These are phyloP conservation scores for Aspergillus panamensis DNA, from an alignment of 495 filamentous ascomycete genomes.

Conservation along the genomic window DNA sequence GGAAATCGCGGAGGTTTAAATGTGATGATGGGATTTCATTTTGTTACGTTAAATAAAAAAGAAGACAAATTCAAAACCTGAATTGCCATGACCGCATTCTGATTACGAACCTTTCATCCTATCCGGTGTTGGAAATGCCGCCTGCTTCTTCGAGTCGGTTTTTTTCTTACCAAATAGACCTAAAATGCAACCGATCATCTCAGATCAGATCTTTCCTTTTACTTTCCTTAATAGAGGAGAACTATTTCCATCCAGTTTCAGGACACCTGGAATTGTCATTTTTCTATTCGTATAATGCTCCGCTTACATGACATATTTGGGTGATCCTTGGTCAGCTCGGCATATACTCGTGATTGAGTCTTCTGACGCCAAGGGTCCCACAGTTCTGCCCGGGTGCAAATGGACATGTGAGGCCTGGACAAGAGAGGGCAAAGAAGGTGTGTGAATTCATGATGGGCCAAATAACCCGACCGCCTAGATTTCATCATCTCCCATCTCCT, in stretches of 20 bases:
- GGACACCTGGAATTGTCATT: not conserved
- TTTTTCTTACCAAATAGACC: conserved; percentile 20
- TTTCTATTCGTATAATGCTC: conserved; percentile 2
- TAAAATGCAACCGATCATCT: conserved; percentile 23
- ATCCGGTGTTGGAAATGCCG: conserved; percentile 17
- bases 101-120: conserved; percentile 16
- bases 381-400: not conserved
- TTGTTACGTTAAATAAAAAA: conserved; percentile 48
- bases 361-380: conserved; percentile 14
- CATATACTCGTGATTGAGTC: conserved; percentile 16
- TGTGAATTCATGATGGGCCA: not conserved
- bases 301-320: not conserved
- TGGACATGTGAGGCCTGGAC: conserved; percentile 12
- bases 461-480: not conserved
- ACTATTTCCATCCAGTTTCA: not conserved
- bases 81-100: conserved; percentile 25
- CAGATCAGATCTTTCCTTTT: conserved; percentile 12
- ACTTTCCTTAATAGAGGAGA: not conserved
- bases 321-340: not conserved
- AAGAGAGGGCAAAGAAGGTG: not conserved
- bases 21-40: conserved; percentile 45
- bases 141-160: conserved; percentile 14
- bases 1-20: conserved; percentile 95
- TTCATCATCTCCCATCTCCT: not conserved
- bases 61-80: conserved; percentile 40